A percentile compares a stretch with the other conserved stretches of the same genome.
Conservation (phyloP, 2,329 filamentous ascomycete genomes). For the Rhynchosporium secalis region DNA sequence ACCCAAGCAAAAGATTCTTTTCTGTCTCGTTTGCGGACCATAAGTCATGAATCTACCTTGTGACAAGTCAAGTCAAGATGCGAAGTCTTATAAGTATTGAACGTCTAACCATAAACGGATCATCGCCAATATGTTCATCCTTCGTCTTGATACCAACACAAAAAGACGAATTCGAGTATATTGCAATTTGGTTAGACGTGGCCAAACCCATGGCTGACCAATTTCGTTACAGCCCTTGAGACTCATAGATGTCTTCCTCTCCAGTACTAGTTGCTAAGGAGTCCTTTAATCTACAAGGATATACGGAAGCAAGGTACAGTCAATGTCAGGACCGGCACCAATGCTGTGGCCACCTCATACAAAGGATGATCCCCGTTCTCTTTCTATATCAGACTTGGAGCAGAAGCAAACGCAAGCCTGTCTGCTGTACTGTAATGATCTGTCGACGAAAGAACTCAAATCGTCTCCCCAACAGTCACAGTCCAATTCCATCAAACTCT, state of each 20-base stretch:
- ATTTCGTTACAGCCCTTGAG: too few species aligned
- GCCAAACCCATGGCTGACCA: not conserved
- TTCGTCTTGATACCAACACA: not conserved
- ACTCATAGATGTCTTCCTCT: too few species aligned
- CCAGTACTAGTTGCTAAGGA: not conserved
- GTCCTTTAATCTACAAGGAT: not conserved
- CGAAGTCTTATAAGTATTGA: not conserved
- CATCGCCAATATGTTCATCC: too few species aligned
- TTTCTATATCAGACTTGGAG: not conserved
- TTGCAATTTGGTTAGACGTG: not conserved
- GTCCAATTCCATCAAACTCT: not conserved
- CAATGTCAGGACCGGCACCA: not conserved
- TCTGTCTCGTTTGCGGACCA: not conserved
- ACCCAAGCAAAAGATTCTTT: not conserved
- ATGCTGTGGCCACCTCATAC: not conserved
- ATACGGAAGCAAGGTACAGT: constrained; percentile 18
- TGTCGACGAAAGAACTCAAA: not conserved
- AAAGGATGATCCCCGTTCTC: not conserved
- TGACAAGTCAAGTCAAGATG: not conserved
- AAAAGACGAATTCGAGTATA: not conserved
- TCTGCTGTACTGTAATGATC: not conserved
- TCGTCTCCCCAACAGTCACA: constrained; percentile 9
- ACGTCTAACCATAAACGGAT: not conserved
- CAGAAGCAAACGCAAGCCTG: not conserved
- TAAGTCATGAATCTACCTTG: not conserved